Percentiles rank a stretch among this genome's conserved stretches.
Evolutionary conservation across 2,329 filamentous ascomycete species (phyloP).

Genomic region (Colletotrichum sp.): DNA sequence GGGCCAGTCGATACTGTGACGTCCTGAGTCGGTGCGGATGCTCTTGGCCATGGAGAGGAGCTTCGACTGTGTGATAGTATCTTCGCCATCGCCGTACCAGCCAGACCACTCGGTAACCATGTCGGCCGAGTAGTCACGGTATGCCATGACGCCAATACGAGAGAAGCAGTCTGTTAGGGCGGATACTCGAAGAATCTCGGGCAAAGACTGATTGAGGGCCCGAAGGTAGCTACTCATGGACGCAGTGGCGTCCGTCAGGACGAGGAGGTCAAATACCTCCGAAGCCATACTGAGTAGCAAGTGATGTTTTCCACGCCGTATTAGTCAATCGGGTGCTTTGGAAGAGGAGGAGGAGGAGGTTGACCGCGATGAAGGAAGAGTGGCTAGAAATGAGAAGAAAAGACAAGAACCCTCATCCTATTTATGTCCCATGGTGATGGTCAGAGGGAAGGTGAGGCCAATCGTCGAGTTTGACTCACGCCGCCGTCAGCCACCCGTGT

Average conservation of each 20-base stretch:
- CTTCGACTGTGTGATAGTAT: constrained; percentile 32
- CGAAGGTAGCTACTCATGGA: constrained; percentile 50
- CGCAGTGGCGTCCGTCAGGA: constrained; percentile 50
- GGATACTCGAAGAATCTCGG: constrained; percentile 55
- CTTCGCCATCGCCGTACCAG: constrained; percentile 38
- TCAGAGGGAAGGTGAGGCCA: not conserved
- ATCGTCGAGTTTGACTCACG: not conserved
- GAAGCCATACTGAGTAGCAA: not conserved
- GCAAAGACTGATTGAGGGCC: constrained; percentile 50
- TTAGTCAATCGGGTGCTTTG: not conserved
- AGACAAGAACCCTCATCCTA: not conserved
- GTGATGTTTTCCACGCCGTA: not conserved
- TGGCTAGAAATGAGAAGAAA: not conserved
- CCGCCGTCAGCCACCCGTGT: not conserved
- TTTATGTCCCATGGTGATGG: not conserved
- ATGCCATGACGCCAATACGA: constrained; percentile 54
- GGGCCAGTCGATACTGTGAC: constrained; percentile 42
- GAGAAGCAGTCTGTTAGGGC: constrained; percentile 53
- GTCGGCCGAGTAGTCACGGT: constrained; percentile 49
- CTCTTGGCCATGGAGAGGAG: constrained; percentile 39
- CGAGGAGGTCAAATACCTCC: constrained; percentile 46
- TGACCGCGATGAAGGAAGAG: not conserved
- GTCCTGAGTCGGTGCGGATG: constrained; percentile 37
- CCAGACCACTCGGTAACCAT: constrained; percentile 50
- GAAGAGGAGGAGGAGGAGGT: not conserved